A percentile compares a stretch with the other conserved stretches of the same genome.
phyloP scores from a whole-genome alignment of 2,329 filamentous ascomycete genomes.

The Periconia sp. region DNA sequence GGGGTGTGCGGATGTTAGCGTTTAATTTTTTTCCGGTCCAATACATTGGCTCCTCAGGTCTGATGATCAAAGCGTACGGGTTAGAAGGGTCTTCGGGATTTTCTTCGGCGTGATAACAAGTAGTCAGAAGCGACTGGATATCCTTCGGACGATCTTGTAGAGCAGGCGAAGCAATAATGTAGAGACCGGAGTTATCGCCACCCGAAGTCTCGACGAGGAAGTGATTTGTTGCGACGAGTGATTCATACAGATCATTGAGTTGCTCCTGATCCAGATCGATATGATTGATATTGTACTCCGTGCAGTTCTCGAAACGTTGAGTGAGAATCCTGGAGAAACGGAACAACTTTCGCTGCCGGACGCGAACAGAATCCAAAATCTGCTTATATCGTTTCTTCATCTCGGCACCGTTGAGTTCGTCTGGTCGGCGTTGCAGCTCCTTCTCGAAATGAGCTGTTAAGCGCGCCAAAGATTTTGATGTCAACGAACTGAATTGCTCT shows the following conservation, averaged over 20 bases:
- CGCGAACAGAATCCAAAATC: constrained; percentile 91
- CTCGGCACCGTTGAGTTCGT: constrained; percentile 75
- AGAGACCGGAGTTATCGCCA: constrained; percentile 70
- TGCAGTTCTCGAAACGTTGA: constrained; percentile 94
- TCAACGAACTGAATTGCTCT: constrained; percentile 93
- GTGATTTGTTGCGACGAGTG: constrained; percentile 79
- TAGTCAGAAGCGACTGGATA: constrained; percentile 83
- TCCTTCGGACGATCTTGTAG: constrained; percentile 75
- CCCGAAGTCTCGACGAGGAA: constrained; percentile 76
- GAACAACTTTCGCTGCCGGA: constrained; percentile 93
- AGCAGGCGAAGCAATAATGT: constrained; percentile 81
- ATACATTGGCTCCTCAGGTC: constrained; percentile 73
- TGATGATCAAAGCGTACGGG: constrained; percentile 82
- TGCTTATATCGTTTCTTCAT: constrained; percentile 98
- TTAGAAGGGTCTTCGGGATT: constrained; percentile 72
- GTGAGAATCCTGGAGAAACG: constrained; percentile 89
- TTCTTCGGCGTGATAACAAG: constrained; percentile 71
- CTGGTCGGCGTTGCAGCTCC: constrained; percentile 80
- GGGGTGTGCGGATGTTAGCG: constrained; percentile 72
- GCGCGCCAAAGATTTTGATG: constrained; percentile 86
- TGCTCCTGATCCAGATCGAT: constrained; percentile 67
- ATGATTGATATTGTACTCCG: constrained; percentile 87
- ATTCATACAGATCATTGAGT: constrained; percentile 76
- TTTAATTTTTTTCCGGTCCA: constrained; percentile 81
- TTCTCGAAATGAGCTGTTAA: constrained; percentile 89